Evolutionary conservation across 1,139 yeast species (phyloP).

Genomic region (Meyerozyma carpophila): DNA sequence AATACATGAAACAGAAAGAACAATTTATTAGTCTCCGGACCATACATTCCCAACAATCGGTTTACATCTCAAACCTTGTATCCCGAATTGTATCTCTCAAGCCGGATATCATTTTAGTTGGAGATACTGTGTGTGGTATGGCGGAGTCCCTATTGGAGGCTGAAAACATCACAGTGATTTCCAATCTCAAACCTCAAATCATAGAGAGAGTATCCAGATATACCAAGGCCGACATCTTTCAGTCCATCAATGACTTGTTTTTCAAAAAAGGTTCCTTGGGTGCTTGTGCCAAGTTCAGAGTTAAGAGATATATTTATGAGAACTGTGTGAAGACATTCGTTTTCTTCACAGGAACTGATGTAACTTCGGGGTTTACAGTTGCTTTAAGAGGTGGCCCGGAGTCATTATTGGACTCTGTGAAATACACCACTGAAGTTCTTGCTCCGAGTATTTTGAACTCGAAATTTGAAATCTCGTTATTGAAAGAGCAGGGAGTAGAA

Average conservation of each 20-base stretch:
- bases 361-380: constrained; percentile 75
- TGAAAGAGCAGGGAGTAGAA: constrained; percentile 64
- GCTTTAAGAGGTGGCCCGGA: constrained; percentile 72
- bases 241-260: constrained; percentile 42
- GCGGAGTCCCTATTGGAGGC: constrained; percentile 71
- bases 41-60: constrained; percentile 82
- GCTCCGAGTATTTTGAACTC: constrained; percentile 72
- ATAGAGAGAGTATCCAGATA: constrained; percentile 74
- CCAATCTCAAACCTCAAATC: constrained; percentile 77
- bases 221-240: constrained; percentile 75
- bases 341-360: constrained; percentile 72
- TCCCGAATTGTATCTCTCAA: constrained; percentile 69
- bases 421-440: constrained; percentile 76
- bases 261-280: constrained; percentile 61
- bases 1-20: constrained; percentile 68
- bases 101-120: constrained; percentile 78
- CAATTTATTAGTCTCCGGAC: constrained; percentile 79
- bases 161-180: constrained; percentile 73
- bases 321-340: constrained; percentile 64
- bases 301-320: constrained; percentile 55
- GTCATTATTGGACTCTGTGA: constrained; percentile 57
- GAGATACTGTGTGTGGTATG: constrained; percentile 77
- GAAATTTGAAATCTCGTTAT: constrained; percentile 73
- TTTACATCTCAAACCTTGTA: constrained; percentile 76
- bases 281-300: constrained; percentile 64